A percentile compares a stretch with the other conserved stretches of the same genome.
Evolutionary conservation across 2,329 filamentous ascomycete species (phyloP).

Genomic region (Phyllosticta ampelicida): DNA sequence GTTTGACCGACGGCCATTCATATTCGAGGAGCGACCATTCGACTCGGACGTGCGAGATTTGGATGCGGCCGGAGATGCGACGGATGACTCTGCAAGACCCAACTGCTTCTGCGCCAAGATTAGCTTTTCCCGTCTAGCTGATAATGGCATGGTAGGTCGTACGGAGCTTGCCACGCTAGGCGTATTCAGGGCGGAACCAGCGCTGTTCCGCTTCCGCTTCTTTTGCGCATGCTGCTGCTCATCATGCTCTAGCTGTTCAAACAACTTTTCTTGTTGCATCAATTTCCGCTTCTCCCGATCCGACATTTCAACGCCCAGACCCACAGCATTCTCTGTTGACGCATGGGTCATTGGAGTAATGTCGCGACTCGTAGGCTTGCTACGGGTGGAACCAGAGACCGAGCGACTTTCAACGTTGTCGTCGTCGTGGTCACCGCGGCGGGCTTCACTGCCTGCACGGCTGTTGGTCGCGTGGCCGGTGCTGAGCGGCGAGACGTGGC

Average conservation of each 20-base stretch:
- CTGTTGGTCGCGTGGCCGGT: constrained; percentile 44
- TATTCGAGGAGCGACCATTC: constrained; percentile 8
- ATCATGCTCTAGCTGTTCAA: constrained; percentile 49
- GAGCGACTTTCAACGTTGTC: constrained; percentile 47
- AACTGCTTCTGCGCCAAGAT: constrained; percentile 24
- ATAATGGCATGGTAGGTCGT: constrained; percentile 15
- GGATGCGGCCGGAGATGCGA: constrained; percentile 16
- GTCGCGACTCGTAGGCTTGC: constrained; percentile 49
- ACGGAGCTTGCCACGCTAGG: constrained; percentile 35
- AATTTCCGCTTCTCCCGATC: constrained; percentile 53
- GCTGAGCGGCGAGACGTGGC: constrained; percentile 43
- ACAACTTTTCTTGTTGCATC: constrained; percentile 51
- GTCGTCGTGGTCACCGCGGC: constrained; percentile 41
- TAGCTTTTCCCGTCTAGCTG: constrained; percentile 11
- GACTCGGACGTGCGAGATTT: constrained; percentile 11
- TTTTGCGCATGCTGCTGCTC: constrained; percentile 41
- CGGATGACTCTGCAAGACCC: constrained; percentile 24
- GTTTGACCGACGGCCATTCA: constrained; percentile 7
- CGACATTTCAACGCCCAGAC: constrained; percentile 42
- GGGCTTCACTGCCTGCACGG: constrained; percentile 48
- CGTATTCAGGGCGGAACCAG: constrained; percentile 42
- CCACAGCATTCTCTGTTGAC: constrained; percentile 34
- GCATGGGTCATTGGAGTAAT: constrained; percentile 48
- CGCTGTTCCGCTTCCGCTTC: constrained; percentile 48
- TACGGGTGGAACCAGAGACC: constrained; percentile 41